phyloP scores from a whole-genome alignment of 2,329 filamentous ascomycete species.

The Pseudocercospora macadamiae region DNA sequence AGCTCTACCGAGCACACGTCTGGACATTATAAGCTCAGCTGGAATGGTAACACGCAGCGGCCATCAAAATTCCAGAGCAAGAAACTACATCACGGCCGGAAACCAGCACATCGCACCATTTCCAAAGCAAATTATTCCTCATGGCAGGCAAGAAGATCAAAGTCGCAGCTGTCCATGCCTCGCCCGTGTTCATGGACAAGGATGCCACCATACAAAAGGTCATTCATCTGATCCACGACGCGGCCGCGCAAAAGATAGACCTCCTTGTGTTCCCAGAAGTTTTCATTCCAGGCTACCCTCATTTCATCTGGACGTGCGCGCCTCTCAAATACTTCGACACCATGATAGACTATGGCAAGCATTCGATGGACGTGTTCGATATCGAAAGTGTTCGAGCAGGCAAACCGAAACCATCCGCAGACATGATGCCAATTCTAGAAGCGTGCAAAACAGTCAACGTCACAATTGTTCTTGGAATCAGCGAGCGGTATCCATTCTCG shows the following conservation, averaged over 20 bases:
- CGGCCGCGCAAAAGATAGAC: neutral
- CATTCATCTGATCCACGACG: neutral
- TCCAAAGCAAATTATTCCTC: too few species aligned
- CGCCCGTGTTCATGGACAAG: conserved; percentile 4
- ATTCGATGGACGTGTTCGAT: too few species aligned
- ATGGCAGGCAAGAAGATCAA: neutral
- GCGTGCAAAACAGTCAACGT: neutral
- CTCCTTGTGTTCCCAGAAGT: neutral
- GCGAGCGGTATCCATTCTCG: neutral
- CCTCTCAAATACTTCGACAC: neutral
- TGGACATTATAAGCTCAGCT: too few species aligned
- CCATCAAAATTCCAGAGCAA: too few species aligned
- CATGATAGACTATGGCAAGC: neutral
- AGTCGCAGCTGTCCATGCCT: neutral
- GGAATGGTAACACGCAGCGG: too few species aligned
- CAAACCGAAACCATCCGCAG: too few species aligned
- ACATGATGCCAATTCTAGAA: too few species aligned
- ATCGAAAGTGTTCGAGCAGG: too few species aligned
- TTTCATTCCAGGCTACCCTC: neutral
- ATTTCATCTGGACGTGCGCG: neutral
- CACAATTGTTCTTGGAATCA: neutral
- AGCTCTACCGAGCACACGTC: too few species aligned
- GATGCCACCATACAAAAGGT: neutral
- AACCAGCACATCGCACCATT: too few species aligned
- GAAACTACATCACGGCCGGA: too few species aligned